Evolutionary conservation across 768 basidiomycete genomes (phyloP).

Genomic region (Cystobasidium ongulense): DNA sequence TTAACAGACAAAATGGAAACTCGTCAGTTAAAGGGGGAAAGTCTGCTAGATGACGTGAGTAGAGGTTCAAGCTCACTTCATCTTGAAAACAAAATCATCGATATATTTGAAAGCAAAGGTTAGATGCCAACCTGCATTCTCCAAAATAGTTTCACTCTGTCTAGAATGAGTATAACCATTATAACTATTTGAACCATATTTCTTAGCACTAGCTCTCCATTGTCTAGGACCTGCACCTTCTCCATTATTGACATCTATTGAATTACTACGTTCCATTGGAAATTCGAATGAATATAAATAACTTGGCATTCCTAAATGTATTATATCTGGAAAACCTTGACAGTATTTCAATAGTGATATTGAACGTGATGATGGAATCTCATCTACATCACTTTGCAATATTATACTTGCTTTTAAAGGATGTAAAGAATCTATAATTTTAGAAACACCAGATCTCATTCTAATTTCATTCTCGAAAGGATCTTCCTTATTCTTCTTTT

Average conservation of each 20-base stretch:
- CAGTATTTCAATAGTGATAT: constrained; percentile 53
- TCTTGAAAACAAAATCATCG: constrained; percentile 56
- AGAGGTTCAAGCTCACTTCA: constrained; percentile 44
- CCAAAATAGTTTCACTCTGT: constrained; percentile 45
- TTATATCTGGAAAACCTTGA: constrained; percentile 50
- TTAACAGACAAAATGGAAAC: not conserved
- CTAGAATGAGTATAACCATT: constrained; percentile 52
- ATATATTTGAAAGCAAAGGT: constrained; percentile 60
- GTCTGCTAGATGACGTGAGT: too few relatives aligned
- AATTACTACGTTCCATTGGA: constrained; percentile 35
- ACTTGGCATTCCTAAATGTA: constrained; percentile 59
- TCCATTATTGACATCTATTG: not conserved
- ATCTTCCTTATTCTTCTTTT: constrained; percentile 46
- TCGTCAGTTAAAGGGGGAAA: not conserved
- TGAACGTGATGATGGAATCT: constrained; percentile 55
- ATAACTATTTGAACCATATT: constrained; percentile 47
- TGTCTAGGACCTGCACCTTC: constrained; percentile 51
- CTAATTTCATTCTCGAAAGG: constrained; percentile 53
- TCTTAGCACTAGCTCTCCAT: constrained; percentile 56
- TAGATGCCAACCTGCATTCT: not conserved
- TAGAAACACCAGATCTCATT: constrained; percentile 40
- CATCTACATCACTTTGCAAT: constrained; percentile 57
- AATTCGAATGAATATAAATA: constrained; percentile 60
- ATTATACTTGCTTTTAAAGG: constrained; percentile 1
- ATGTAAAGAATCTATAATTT: not conserved